phyloP scores from a whole-genome alignment of 2,329 filamentous ascomycete genomes.

The Thermochaetoides dissita region DNA sequence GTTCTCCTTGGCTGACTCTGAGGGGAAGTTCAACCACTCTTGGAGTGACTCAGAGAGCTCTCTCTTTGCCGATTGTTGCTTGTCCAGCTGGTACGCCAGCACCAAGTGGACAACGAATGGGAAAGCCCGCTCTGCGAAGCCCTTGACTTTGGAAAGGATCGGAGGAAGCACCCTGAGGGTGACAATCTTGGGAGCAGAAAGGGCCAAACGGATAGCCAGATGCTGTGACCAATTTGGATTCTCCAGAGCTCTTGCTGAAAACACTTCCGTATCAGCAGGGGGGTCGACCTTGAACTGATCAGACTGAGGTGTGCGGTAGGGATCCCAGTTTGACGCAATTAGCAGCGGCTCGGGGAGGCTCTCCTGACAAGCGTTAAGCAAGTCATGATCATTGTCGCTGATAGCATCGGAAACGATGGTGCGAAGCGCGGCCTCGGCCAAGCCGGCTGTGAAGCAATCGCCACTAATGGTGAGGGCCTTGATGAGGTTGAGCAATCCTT shows the following conservation, averaged over 20 bases:
- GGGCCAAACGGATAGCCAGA: slow-evolving; percentile 47
- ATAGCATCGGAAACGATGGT: slow-evolving; percentile 40
- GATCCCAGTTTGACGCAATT: slow-evolving; percentile 41
- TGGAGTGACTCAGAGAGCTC: slow-evolving; percentile 52
- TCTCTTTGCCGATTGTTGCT: slow-evolving; percentile 43
- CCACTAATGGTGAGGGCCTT: slow-evolving; percentile 46
- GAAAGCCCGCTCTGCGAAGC: slow-evolving; percentile 60
- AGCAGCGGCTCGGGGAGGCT: slow-evolving; percentile 38
- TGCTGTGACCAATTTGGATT: slow-evolving; percentile 44
- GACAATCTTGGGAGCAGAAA: slow-evolving; percentile 45
- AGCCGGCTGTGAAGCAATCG: slow-evolving; percentile 39
- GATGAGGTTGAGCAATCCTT: slow-evolving; percentile 47
- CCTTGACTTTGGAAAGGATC: slow-evolving; percentile 50
- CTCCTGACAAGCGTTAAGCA: slow-evolving; percentile 36
- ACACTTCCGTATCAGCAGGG: slow-evolving; percentile 19
- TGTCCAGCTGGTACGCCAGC: slow-evolving; percentile 52
- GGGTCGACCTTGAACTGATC: slow-evolving; percentile 25
- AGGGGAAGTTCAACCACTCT: slow-evolving; percentile 43
- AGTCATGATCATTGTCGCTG: slow-evolving; percentile 30
- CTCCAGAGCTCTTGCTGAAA: slow-evolving; percentile 28
- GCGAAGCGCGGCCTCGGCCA: slow-evolving; percentile 47
- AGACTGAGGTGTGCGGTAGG: slow-evolving; percentile 41
- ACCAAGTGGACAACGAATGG: slow-evolving; percentile 78
- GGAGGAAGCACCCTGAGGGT: slow-evolving; percentile 55
- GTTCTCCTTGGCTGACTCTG: slow-evolving; percentile 40